Conservation (phyloP, 2,329 filamentous ascomycete species). For the Aspergillus nomiae region DNA sequence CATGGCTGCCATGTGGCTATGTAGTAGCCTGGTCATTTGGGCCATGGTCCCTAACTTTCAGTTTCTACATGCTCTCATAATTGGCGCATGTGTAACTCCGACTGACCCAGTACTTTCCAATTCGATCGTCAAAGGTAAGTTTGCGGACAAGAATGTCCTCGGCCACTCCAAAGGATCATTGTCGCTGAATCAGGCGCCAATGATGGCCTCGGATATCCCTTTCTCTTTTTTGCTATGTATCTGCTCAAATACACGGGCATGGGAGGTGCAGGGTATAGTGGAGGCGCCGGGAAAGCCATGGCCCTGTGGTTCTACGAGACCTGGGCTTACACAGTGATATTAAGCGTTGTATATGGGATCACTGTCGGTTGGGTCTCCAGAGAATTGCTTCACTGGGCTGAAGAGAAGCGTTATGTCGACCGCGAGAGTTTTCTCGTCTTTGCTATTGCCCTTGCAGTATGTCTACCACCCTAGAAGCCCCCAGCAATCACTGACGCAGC, state of each 20-base stretch:
- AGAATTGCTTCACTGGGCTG: slow-evolving; percentile 79
- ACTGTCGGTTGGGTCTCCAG: slow-evolving; percentile 80
- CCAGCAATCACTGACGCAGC: slow-evolving; percentile 12
- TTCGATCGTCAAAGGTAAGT: slow-evolving; percentile 89
- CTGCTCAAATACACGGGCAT: slow-evolving; percentile 73
- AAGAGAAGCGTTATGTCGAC: slow-evolving; percentile 79
- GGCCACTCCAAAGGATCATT: slow-evolving; percentile 76
- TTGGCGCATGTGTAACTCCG: slow-evolving; percentile 86
- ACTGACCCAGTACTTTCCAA: slow-evolving; percentile 88
- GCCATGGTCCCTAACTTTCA: slow-evolving; percentile 69
- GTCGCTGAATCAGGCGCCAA: slow-evolving; percentile 84
- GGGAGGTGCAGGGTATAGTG: slow-evolving; percentile 56
- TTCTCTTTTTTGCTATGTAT: slow-evolving; percentile 82
- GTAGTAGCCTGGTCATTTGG: slow-evolving; percentile 78
- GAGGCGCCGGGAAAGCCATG: slow-evolving; percentile 68
- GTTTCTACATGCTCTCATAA: slow-evolving; percentile 76
- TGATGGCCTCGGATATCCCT: slow-evolving; percentile 86
- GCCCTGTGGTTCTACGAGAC: slow-evolving; percentile 83
- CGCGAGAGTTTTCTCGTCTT: slow-evolving; percentile 87
- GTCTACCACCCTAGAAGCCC: slow-evolving; percentile 25
- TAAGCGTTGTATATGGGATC: slow-evolving; percentile 77
- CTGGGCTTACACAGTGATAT: slow-evolving; percentile 77
- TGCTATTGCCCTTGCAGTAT: slow-evolving; percentile 74
- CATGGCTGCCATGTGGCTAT: slow-evolving; percentile 85
- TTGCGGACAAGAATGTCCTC: slow-evolving; percentile 90